Base-by-base conservation (phyloP, 2,329 filamentous ascomycete species). In the Trichoderma koningiopsis region DNA sequence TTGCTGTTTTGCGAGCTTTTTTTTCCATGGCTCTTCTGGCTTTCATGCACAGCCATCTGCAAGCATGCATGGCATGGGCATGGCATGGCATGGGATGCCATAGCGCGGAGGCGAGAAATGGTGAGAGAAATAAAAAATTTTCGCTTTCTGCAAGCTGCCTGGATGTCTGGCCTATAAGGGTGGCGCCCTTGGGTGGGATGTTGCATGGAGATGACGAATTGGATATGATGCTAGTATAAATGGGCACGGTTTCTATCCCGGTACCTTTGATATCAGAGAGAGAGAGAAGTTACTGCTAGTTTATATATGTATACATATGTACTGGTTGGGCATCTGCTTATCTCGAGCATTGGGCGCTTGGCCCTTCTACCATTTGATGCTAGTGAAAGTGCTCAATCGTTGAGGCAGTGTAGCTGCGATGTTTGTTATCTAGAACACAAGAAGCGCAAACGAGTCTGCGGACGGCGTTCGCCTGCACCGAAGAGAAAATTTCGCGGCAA, bases 41-140 rank as follows among this genome's bases (percentile, higher is more conserved):
- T 8, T 49, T n/a, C 47, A 57, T 65, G 62, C 62, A 31, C 56
- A 33, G 22, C 61, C 27, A 64, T 24, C 37, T 64, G 27, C 27
- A 29, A 57, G 29, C 55, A 57, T 33, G 55, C 55, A 57, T 49
- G 29, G 40, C 40, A n/a, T n/a, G 7, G 40, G 40, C 40, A 19
- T 43, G 40, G 40, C 40, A 19, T 19, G 40, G 40, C 13, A 37
- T 37, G 35, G 29, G 29, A 31, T 31, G 7, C 5, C 29, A 31
- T 31, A 31, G n/a, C 52, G 52, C 52, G 52, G 27, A 55, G 31
- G 33, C 49, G 47, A 35, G 40, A n/a, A 62, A 40, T 37, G 61
- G 62, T 31, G 35, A 65, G 33, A 57, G 52, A 43, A 65, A 29
- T 64, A 33, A 56, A 56, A 63, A 65, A 47, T 49, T 66, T 63